Base-by-base conservation (phyloP, 2,329 filamentous ascomycete genomes). In the Davidsoniella neocaledoniae region DNA sequence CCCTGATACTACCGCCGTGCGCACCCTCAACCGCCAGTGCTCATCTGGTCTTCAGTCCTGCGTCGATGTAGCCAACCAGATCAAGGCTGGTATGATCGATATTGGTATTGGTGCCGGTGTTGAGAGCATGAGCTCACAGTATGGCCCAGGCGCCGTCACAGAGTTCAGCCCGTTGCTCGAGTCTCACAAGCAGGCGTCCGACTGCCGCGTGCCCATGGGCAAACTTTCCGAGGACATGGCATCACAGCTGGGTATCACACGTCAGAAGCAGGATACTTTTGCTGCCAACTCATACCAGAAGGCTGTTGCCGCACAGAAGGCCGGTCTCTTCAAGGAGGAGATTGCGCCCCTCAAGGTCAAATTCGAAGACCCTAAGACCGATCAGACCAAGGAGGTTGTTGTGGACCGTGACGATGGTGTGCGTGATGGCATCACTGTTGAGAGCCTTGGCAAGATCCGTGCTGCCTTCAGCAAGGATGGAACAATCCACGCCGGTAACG, bases 171-270 rank as follows among this genome's bases (percentile, higher is more conserved):
- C 94, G 46, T 75, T 86, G 48, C 79, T 96, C 55, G 85, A 95
- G 62, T 76, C 71, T 59, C 76, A 90, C 71, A 74, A 78, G 56
- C 82, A 91, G 62, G 76, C 88, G 21, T 83, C 83, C 60, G 93
- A 95, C 75, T 98, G 91, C 79, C 95, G 94, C 70, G 90, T 96
- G 2, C 81, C 87, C 63, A 96, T 96, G 91, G 90, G 90, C 58
- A 76, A 87, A 9, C 73, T 96, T 46, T 94, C 86, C 25, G 91
- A 98, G 68, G 67, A 90, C 61, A 95, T 96, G 90, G 91, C 90
- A 57, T 83, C 86, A 67, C 86, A 87, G 63, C 78, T 82, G 59
- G 72, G 74, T 53, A 77, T 96, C 61, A 61, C 70, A 51, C 82
- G 91, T 54, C 68, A 72, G 9, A 69, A 74, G 48, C 91, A 96